These are phyloP conservation scores for Colletotrichum horii DNA, from an alignment of 2,329 filamentous ascomycete genomes.

Conservation along the genomic window DNA sequence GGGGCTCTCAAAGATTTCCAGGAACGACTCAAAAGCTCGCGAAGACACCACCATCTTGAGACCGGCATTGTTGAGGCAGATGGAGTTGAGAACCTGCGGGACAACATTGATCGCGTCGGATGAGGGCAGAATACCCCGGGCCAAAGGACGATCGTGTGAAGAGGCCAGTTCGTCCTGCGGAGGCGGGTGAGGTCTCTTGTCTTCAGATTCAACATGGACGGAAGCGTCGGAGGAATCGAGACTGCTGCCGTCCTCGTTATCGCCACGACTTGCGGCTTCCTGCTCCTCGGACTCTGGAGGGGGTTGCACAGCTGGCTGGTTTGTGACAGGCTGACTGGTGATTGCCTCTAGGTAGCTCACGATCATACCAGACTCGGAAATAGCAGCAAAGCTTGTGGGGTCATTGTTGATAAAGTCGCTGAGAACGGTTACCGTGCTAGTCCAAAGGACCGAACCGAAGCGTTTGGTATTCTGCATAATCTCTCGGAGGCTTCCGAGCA, in stretches of 20 bases:
- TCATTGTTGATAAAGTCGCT: constrained; percentile 99
- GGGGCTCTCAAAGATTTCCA: constrained; percentile 96
- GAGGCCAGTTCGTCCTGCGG: constrained; percentile 49
- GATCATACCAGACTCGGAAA: constrained; percentile 91
- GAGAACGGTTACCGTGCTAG: constrained; percentile 87
- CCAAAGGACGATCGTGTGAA: constrained; percentile 46
- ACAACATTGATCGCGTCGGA: constrained; percentile 87
- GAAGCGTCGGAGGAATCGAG: constrained; percentile 44
- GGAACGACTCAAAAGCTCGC: constrained; percentile 81
- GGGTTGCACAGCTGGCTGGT: constrained; percentile 34
- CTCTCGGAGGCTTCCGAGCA: constrained; percentile 78
- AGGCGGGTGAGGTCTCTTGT: constrained; percentile 57
- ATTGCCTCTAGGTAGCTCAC: constrained; percentile 85
- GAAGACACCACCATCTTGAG: constrained; percentile 88
- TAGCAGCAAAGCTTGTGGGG: constrained; percentile 94
- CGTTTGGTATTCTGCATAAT: constrained; percentile 80
- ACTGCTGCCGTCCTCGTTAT: constrained; percentile 38
- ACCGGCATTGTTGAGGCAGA: constrained; percentile 87
- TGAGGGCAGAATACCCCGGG: constrained; percentile 82
- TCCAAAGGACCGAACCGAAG: constrained; percentile 96
- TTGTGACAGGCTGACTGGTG: constrained; percentile 57
- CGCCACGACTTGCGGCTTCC: constrained; percentile 22
- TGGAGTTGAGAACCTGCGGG: constrained; percentile 87
- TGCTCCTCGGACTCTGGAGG: constrained; percentile 25
- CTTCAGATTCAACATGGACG: constrained; percentile 42